phyloP scores from a whole-genome alignment of 1,139 yeast genomes.

The Yamadazyma trypodendri region DNA sequence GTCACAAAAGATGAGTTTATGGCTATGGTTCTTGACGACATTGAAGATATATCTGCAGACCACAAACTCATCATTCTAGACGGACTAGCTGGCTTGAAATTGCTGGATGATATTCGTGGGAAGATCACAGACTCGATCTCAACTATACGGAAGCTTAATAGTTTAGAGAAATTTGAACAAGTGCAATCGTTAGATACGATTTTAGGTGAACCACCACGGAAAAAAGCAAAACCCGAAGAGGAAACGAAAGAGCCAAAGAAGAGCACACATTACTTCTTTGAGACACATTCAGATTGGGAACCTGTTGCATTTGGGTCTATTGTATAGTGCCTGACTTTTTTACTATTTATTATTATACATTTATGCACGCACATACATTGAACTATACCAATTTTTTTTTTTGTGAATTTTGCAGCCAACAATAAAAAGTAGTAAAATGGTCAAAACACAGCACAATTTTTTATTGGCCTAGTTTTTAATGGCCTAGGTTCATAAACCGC shows the following conservation, averaged over 20 bases:
- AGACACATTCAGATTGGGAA: constrained; percentile 29
- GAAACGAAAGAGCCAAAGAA: constrained; percentile 8
- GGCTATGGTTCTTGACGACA: constrained; percentile 1
- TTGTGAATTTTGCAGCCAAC: constrained; percentile 1
- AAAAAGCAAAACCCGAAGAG: constrained; percentile 1
- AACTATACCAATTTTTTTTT: no score
- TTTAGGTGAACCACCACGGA: constrained; percentile 5
- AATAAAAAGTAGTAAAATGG: neutral
- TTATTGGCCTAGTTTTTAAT: no score
- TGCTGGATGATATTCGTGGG: neutral
- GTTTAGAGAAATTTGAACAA: constrained; percentile 7
- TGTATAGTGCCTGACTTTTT: constrained; percentile 3
- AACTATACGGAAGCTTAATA: neutral
- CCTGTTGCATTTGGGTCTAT: constrained; percentile 35
- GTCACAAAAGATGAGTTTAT: neutral
- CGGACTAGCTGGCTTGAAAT: constrained; percentile 2
- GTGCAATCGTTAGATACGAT: constrained; percentile 12
- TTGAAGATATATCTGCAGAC: constrained; percentile 1
- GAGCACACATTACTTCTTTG: constrained; percentile 23
- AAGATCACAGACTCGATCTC: neutral
- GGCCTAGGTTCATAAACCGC: constrained; percentile 34
- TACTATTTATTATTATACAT: neutral
- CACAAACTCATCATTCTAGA: constrained; percentile 3
- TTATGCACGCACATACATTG: constrained; percentile 2
- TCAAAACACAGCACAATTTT: neutral